phyloP scores from a whole-genome alignment of 768 basidiomycete species.

The Dentipellis sp. region DNA sequence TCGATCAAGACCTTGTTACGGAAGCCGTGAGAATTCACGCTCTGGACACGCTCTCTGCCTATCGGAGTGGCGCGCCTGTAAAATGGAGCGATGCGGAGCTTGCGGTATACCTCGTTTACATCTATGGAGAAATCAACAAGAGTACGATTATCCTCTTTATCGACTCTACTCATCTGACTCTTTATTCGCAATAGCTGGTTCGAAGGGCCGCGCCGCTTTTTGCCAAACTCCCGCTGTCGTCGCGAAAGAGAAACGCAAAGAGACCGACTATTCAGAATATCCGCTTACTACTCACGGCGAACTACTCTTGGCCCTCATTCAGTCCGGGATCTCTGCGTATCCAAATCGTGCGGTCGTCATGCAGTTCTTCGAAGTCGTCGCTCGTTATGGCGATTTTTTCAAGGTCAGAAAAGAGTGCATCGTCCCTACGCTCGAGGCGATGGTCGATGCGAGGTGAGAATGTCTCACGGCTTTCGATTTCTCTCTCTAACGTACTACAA shows the following conservation, averaged over 20 bases:
- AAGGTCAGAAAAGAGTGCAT: constrained; percentile 87
- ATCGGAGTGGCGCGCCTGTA: constrained; percentile 50
- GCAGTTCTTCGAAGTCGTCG: constrained; percentile 88
- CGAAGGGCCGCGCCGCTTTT: constrained; percentile 80
- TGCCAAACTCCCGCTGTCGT: constrained; percentile 59
- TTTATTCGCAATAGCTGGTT: constrained; percentile 38
- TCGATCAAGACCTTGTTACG: constrained; percentile 83
- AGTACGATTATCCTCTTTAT: constrained; percentile 30
- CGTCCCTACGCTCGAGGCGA: constrained; percentile 76
- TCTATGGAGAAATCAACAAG: constrained; percentile 91
- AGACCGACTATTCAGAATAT: constrained; percentile 65
- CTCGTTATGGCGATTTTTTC: constrained; percentile 96
- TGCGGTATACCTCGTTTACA: constrained; percentile 86
- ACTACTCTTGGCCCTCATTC: constrained; percentile 75
- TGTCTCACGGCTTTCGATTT: background rate
- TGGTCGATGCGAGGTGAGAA: constrained; percentile 73
- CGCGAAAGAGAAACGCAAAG: constrained; percentile 59
- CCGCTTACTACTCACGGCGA: constrained; percentile 88
- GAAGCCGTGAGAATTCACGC: constrained; percentile 66
- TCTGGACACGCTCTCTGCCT: constrained; percentile 63
- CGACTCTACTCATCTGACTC: constrained; percentile 1
- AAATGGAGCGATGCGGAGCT: constrained; percentile 94
- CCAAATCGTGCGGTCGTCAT: constrained; percentile 78
- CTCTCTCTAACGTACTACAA: background rate
- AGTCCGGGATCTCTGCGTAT: constrained; percentile 73